Base-by-base conservation (phyloP, 2,329 filamentous ascomycete genomes). In the Alternaria panax region DNA sequence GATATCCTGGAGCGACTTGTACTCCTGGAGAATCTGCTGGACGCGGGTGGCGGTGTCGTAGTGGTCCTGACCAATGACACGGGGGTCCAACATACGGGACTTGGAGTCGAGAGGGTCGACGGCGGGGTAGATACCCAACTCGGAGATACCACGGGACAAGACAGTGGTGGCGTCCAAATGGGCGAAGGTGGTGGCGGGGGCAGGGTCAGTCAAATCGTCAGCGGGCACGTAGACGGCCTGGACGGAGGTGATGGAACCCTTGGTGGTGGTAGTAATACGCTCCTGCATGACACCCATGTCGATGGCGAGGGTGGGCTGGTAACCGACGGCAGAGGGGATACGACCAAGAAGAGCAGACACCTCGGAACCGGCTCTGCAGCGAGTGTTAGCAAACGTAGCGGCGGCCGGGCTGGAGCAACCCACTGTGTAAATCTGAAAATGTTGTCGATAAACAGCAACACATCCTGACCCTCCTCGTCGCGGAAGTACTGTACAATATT, bases 1-100 rank as follows among this genome's bases (percentile, higher is more conserved):
- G 90, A 99, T 99, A 87, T 99, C 95, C 87, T 99, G 95, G 73
- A 99, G 92, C 69, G 94, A 98, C 92, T 98, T 98, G 92, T 99
- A 99, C 88, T 98, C 95, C 86, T 99, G 95, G 81, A 99, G 90
- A 85, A 97, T 98, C 86, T 97, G 93, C 88, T 99, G 95, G 79
- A 99, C 95, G 76, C 90, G 90, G 82, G 91, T 92, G 82, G 95
- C 95, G 77, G 89, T 94, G 66, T 93, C 82, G 90, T 99, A 99
- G 88, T 99, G 95, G 66, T 99, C 95, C 80, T 98, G 87, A 82
- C 95, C 95, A 78, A 99, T 91, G 80, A 99, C 89, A 92, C 95
- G 93, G 84, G 95, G 92, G 86, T 98, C 95, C 80, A 99, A 87
- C 91, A 99, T 97, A 89, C 95, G 93, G 72, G 93, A 98, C 86